Conservation (phyloP, 2,329 filamentous ascomycete species). For the Colletotrichum tamarilloi region DNA sequence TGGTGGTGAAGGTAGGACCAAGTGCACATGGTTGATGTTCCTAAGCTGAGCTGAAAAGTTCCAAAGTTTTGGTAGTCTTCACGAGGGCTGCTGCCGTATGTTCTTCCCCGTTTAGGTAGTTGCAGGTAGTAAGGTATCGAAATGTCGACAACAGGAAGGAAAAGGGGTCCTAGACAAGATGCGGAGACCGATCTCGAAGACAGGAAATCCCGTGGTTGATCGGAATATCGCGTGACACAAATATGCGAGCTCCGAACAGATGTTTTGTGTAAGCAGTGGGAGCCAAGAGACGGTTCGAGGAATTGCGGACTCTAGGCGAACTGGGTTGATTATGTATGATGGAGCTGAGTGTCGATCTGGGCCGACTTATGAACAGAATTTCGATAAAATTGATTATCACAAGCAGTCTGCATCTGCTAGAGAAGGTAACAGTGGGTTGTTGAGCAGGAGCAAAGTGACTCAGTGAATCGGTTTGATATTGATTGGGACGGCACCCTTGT, state of each 20-base stretch:
- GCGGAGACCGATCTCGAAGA: neutral
- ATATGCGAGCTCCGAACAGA: neutral
- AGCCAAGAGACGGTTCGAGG: neutral
- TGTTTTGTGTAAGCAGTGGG: neutral
- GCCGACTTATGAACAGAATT: conserved; percentile 2
- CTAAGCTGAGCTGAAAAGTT: too few species aligned
- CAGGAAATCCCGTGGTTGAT: neutral
- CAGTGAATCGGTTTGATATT: neutral
- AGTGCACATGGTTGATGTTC: conserved; percentile 55
- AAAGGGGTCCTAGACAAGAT: neutral
- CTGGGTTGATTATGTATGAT: neutral
- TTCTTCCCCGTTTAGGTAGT: neutral
- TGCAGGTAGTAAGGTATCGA: neutral
- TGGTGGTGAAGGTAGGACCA: conserved; percentile 64
- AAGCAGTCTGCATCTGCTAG: conserved; percentile 16
- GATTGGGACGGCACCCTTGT: neutral
- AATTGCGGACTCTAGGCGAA: conserved; percentile 11
- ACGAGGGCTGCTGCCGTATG: neutral
- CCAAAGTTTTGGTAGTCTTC: neutral
- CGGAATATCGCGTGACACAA: conserved; percentile 7
- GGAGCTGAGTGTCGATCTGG: neutral
- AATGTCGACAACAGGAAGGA: neutral
- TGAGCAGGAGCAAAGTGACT: neutral
- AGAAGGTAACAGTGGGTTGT: neutral
- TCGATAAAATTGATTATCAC: neutral